Percentiles rank a stretch among this genome's conserved stretches.
Conservation (phyloP, 1,139 yeast genomes). For the Blastobotrys apis region DNA sequence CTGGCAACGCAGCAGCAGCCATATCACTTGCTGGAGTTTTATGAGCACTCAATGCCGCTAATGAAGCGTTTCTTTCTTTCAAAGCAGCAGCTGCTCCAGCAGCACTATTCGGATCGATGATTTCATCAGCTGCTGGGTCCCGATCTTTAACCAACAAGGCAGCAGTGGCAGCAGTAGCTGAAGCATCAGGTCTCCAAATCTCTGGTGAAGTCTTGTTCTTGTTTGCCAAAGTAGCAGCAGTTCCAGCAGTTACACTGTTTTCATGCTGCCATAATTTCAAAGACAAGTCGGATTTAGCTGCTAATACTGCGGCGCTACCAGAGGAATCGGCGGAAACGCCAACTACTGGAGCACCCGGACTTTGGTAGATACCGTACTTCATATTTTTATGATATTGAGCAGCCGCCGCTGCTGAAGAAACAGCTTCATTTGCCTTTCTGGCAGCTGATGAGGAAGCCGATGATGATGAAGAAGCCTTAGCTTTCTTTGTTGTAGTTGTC, state of each 20-base stretch:
- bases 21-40: slow-evolving; percentile 34
- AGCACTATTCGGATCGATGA: slow-evolving; percentile 12
- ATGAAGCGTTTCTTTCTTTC: slow-evolving; percentile 23
- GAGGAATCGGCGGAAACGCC: slow-evolving; percentile 52
- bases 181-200: slow-evolving; percentile 33
- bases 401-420: slow-evolving; percentile 29
- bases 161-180: slow-evolving; percentile 43
- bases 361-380: slow-evolving; percentile 67
- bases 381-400: slow-evolving; percentile 61
- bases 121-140: slow-evolving; percentile 8
- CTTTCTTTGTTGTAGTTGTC: neutral
- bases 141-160: slow-evolving; percentile 45
- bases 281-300: slow-evolving; percentile 34
- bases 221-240: slow-evolving; percentile 39
- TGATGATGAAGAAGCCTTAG: neutral
- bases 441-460: neutral
- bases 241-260: slow-evolving; percentile 32
- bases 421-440: no score
- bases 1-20: slow-evolving; percentile 35
- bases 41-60: slow-evolving; percentile 31
- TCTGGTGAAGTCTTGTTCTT: slow-evolving; percentile 28
- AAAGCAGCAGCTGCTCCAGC: slow-evolving; percentile 13
- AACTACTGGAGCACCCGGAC: slow-evolving; percentile 62
- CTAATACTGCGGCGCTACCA: slow-evolving; percentile 38
- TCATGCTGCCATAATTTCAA: slow-evolving; percentile 38